phyloP scores from a whole-genome alignment of 176 grass and related monocot genomes.

The Tuctoria greenei region DNA sequence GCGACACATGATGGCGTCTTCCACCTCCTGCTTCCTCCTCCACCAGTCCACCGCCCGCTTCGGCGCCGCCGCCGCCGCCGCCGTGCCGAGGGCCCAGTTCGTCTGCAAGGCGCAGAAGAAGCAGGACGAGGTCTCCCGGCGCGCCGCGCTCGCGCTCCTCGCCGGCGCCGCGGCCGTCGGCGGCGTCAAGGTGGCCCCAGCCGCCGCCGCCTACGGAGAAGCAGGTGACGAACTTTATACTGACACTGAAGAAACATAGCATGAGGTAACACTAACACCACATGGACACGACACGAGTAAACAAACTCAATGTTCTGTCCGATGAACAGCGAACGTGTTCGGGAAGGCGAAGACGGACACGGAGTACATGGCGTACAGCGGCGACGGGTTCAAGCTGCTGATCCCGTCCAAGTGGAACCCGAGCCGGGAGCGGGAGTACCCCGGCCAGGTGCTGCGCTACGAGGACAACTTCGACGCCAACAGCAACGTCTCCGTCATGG shows the following conservation, averaged over 20 bases:
- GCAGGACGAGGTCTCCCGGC: conserved; percentile 48
- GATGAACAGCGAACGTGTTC: conserved; percentile 70
- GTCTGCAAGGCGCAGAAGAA: conserved; percentile 76
- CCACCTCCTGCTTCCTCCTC: conserved; percentile 87
- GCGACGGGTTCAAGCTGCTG: conserved; percentile 75
- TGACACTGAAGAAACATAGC: too few relatives aligned
- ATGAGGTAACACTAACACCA: too few relatives aligned
- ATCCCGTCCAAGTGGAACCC: conserved; percentile 96
- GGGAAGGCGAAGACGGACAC: conserved; percentile 83
- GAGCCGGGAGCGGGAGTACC: conserved; percentile 84
- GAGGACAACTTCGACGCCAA: conserved; percentile 97
- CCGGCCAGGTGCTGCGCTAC: conserved; percentile 83
- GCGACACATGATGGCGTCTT: conserved; percentile 65
- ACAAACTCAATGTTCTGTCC: too few relatives aligned
- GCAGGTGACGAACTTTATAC: conserved; percentile 56
- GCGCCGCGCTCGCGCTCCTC: conserved; percentile 65
- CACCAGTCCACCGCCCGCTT: conserved; percentile 64
- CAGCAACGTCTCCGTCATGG: conserved; percentile 80
- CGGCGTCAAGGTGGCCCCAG: conserved; percentile 63
- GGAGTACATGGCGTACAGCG: conserved; percentile 71
- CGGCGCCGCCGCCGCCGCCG: conserved; percentile 26
- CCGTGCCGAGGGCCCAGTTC: conserved; percentile 40
- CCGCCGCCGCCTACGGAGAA: conserved; percentile 90
- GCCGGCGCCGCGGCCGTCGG: conserved; percentile 55
- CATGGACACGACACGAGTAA: too few relatives aligned